phyloP scores from a whole-genome alignment of 192 early-diverging fungal species.

The Lobosporangium transversale region DNA sequence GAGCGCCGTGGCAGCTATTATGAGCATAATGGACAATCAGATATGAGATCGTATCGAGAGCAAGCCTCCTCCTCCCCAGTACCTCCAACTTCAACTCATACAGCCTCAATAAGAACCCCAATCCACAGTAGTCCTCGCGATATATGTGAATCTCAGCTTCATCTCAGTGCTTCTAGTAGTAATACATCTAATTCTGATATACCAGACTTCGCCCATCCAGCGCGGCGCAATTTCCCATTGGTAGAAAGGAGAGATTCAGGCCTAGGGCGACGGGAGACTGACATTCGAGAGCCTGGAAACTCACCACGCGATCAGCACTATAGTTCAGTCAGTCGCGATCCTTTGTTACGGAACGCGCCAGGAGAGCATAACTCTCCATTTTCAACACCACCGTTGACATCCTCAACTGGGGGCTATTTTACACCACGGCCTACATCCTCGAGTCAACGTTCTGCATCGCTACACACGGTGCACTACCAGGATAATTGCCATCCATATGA shows the following conservation, averaged over 20 bases:
- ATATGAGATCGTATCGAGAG: background rate
- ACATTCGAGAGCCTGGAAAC: background rate
- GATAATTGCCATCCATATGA: slow-evolving; percentile 23
- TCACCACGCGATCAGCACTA: background rate
- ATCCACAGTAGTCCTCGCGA: slow-evolving; percentile 1
- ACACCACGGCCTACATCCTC: slow-evolving; percentile 5
- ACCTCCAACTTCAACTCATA: background rate
- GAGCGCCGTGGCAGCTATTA: background rate
- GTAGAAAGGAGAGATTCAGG: slow-evolving; percentile 15
- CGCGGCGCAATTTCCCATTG: background rate
- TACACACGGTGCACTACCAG: slow-evolving; percentile 8
- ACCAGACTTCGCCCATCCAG: no score
- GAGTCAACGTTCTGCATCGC: slow-evolving; percentile 22
- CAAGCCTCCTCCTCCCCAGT: background rate
- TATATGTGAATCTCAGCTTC: background rate
- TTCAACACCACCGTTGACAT: slow-evolving; percentile 2
- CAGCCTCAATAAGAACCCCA: background rate
- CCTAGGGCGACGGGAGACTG: slow-evolving; percentile 14
- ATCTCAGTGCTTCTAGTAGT: background rate
- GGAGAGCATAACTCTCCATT: background rate
- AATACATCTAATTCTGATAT: background rate
- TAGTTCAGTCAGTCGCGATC: slow-evolving; percentile 6
- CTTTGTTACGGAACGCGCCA: background rate
- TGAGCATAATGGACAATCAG: background rate
- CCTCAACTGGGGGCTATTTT: background rate